These are phyloP conservation scores for Arabidopsis hybrid DNA, from an alignment of 441 rosid genomes.

Conservation along the genomic window DNA sequence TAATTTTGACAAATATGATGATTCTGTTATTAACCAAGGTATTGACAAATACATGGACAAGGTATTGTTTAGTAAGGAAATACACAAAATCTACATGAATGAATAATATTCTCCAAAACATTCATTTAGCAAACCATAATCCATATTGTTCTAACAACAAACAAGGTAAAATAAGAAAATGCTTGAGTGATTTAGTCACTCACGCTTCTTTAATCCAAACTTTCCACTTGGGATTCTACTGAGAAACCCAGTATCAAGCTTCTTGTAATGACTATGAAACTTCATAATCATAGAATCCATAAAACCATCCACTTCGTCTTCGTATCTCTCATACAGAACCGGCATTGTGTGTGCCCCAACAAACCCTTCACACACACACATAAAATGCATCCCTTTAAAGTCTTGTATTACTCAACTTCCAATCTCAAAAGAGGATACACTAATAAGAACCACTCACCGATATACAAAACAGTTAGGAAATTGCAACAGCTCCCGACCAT, in stretches of 20 bases:
- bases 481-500: slow-evolving; percentile 96
- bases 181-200: slow-evolving; percentile 54
- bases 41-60: too few species aligned
- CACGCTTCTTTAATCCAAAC: slow-evolving; percentile 66
- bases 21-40: too few species aligned
- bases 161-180: not conserved
- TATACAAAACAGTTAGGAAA: slow-evolving; percentile 80
- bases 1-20: too few species aligned
- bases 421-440: not conserved
- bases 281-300: slow-evolving; percentile 59
- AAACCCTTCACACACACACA: slow-evolving; percentile 59
- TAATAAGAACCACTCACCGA: slow-evolving; percentile 60
- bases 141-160: slow-evolving; percentile 32
- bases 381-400: slow-evolving; percentile 11
- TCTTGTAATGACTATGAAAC: slow-evolving; percentile 66
- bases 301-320: slow-evolving; percentile 77
- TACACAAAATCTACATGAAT: slow-evolving; percentile 27
- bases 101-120: slow-evolving; percentile 11
- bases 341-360: slow-evolving; percentile 92
- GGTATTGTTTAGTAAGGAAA: not conserved
- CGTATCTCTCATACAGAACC: slow-evolving; percentile 83
- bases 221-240: slow-evolving; percentile 76
- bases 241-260: slow-evolving; percentile 66
- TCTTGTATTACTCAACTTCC: slow-evolving; percentile 10
- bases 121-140: not conserved